Evolutionary conservation across 129 eudicot genomes (phyloP).

Genomic region (Flaveria linearis): DNA sequence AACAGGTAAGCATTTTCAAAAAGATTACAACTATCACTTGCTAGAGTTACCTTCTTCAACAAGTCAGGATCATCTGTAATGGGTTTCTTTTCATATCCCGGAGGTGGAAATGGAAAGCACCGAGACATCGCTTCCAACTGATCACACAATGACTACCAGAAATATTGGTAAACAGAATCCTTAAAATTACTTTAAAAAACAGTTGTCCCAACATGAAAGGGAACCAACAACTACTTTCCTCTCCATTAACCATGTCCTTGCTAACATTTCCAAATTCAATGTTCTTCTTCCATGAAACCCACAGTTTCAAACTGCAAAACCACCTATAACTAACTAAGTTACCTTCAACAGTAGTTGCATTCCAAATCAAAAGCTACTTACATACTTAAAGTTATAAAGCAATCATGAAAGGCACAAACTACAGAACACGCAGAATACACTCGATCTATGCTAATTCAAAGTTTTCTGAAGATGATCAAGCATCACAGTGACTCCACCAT

Average conservation of each 20-base stretch:
- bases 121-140: constrained; percentile 59
- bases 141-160: constrained; percentile 26
- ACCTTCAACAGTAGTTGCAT: constrained; percentile 21
- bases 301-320: constrained; percentile 27
- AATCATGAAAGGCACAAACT: too few relatives aligned
- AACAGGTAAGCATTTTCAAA: background rate
- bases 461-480: background rate
- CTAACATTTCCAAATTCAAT: constrained; percentile 59
- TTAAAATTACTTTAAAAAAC: constrained; percentile 41
- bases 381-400: too few relatives aligned
- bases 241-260: constrained; percentile 87
- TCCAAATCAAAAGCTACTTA: too few relatives aligned
- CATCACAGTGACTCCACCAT: background rate
- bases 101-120: constrained; percentile 86
- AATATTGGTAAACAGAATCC: constrained; percentile 23
- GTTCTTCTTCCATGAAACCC: constrained; percentile 38
- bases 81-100: constrained; percentile 72
- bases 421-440: background rate
- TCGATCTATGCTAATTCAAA: constrained; percentile 22
- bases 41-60: constrained; percentile 54
- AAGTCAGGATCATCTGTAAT: constrained; percentile 51
- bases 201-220: constrained; percentile 49
- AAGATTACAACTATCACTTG: background rate
- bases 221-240: constrained; percentile 62
- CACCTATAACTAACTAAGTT: constrained; percentile 26